Base-by-base conservation (phyloP, 1,139 yeast species). In the Wickerhamomyces sp. region DNA sequence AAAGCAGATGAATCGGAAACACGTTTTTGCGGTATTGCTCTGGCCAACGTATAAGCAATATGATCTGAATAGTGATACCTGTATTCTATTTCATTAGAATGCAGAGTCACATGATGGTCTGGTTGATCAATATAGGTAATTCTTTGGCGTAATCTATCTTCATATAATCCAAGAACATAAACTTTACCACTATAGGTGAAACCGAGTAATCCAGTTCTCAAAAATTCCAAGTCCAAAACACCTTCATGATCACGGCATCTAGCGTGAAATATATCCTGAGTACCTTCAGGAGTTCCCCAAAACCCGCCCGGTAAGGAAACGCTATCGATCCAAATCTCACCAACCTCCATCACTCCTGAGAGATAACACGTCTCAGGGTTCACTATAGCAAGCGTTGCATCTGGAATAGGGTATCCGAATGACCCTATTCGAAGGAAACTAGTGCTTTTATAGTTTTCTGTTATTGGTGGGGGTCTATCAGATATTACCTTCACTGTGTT, bases 251-350 rank as follows among this genome's bases (percentile, higher is more conserved):
- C 90, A 27, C 76, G 68, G 54, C 95, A 84, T 45, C 77, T 77
- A 0, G 96, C 96, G 55, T 84, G 95, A 61, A 88, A 88, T 2
- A 87, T 83, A 51, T 72, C 74, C 44, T 78, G 81, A 0, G 95
- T 83, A 41, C 85, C 95, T 13, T 70, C 68, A 1, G 71, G 70
- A 33, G 83, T 63, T 0, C 88, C 92, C 80, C 88, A 88, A 55
- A 85, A 87, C 0, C 96, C 96, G 7, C 96, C 96, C 5, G 92
- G 80, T 7, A 88, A 65, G 44, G 95, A 84, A 3, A 92, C 95
- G 43, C 90, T 80, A 56, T 88, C 96, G 18, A 92, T 86, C 98
- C 98, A 94, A 26, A 92, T 83, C 59, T 92, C 99, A 18, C 98
- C 98, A n/a, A 94, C 84, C 48, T 85, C 90, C 51, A 87, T 78